Base-by-base conservation (phyloP, 345 rosid species). In the Cardamine occulta region DNA sequence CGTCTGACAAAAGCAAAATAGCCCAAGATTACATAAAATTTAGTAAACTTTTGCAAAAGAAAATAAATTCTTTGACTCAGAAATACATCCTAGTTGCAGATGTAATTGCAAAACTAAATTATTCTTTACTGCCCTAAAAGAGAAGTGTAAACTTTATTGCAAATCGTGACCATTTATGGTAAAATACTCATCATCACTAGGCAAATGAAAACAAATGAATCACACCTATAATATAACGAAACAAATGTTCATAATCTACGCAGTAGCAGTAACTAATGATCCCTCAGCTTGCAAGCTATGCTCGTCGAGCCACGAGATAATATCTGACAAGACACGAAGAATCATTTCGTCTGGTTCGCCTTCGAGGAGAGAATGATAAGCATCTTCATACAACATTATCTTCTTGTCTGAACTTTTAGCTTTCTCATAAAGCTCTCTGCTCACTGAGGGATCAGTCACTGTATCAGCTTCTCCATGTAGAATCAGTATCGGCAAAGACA, bases 321-420 rank as follows among this genome's bases (percentile, higher is more conserved):
- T 88, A 76, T 95, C 97, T 3, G 56, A 65, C 12, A 93, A 78
- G 79, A 90, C 98, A 63, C 75, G 87, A 18, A 80, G 74, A 52
- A 91, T 89, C 80, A 52, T 70, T 19, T 93, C 98, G 71, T 95
- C 99, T 7, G 99, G 87, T 76, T 95, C 99, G 0, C 99, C 99
- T 77, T 86, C 97, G 0, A 93, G 87, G 37, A 95, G 88, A 52
- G 94, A 61, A 82, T 95, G 99, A 70, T 64, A 80, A 18, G 90
- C 87, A 72, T 88, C 89, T 56, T 87, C 70, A 56, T 90, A 93
- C 45, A 90, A 76, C 70, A 80, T 81, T 51, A 89, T 79, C 68
- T 80, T 87, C 84, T 95, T 95, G 90, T 95, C 97, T 61, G 78
- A 53, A 65, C 90, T 87, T 60, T 85, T 81, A 6, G 99, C 96